phyloP scores from a whole-genome alignment of 257 asterid genomes.

The Salvia miltiorrhiza region DNA sequence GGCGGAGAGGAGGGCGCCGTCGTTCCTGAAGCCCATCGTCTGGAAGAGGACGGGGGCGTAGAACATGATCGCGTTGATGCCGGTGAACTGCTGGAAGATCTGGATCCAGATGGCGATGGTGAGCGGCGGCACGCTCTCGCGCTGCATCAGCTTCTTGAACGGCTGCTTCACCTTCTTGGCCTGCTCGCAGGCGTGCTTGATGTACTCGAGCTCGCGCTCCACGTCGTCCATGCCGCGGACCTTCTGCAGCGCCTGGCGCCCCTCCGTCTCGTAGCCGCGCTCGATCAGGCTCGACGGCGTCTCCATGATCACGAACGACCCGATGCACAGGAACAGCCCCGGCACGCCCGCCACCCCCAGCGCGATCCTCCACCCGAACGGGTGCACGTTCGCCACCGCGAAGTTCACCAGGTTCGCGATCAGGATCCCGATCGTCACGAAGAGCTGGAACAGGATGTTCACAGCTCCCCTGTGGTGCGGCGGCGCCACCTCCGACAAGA shows the following conservation, averaged over 20 bases:
- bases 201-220: slow-evolving; percentile 48
- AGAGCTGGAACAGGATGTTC: slow-evolving; percentile 80
- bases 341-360: slow-evolving; percentile 64
- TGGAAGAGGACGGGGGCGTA: slow-evolving; percentile 72
- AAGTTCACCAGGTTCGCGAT: slow-evolving; percentile 68
- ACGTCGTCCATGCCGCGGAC: slow-evolving; percentile 61
- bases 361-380: slow-evolving; percentile 66
- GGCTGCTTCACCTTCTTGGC: slow-evolving; percentile 42
- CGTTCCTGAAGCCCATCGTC: slow-evolving; percentile 51
- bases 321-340: slow-evolving; percentile 37
- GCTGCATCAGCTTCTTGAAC: slow-evolving; percentile 39
- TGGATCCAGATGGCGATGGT: slow-evolving; percentile 34
- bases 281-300: slow-evolving; percentile 71
- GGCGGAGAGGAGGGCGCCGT: slow-evolving; percentile 46
- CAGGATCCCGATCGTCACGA: slow-evolving; percentile 71
- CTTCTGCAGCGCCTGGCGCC: slow-evolving; percentile 34
- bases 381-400: slow-evolving; percentile 41
- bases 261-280: slow-evolving; percentile 37
- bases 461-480: slow-evolving; percentile 74
- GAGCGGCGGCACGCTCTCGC: slow-evolving; percentile 45
- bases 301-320: slow-evolving; percentile 58
- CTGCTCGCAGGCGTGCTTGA: slow-evolving; percentile 43
- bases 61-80: slow-evolving; percentile 77
- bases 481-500: slow-evolving; percentile 80
- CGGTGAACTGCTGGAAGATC: slow-evolving; percentile 74